Base-by-base conservation (phyloP, 2,329 filamentous ascomycete genomes). In the Trichoderma oligosporum region DNA sequence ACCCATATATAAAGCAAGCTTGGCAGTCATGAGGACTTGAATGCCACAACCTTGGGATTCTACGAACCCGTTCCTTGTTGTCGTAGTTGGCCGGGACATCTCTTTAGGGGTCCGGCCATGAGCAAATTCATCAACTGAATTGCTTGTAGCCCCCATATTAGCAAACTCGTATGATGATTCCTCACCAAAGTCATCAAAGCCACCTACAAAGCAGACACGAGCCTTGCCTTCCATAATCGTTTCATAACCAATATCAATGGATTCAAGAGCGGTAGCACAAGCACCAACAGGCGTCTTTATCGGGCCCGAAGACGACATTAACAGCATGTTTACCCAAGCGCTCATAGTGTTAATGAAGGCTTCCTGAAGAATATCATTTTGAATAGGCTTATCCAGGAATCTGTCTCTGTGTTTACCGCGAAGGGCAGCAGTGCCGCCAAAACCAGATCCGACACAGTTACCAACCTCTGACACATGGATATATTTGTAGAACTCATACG, bases 311-410 rank as follows among this genome's bases (percentile, higher is more conserved):
- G 94, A 97, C 4, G 94, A 99, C 62, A 99, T 80, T 62, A 99
- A 80, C 76, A 99, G 80, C 94, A 99, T 99, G 81, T 99, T 99
- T 57, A 99, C 92, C 94, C 94, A 99, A 14, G 94, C 94, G 66
- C 90, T 88, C 93, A 99, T 99, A 56, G 94, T 99, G 82, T 99
- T 99, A 83, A 99, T 97, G 81, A 99, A 99, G 11, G 94, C 97
- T 76, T 99, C 94, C 71, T 99, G 95, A 12, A 99, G 83, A 71
- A 99, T 97, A 70, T 99, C 94, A 76, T 97, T 99, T 76, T 99
- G 95, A 48, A 99, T 84, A 57, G 93, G 94, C 78, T 92, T 94
- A 77, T 99, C 94, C 61, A 97, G 82, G 84, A 87, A 97, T 60
- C 94, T 89, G 73, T 97, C 93, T 75, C 92, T 94, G 82, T 97